Conservation (phyloP, 2,329 filamentous ascomycete species). For the Raffaelea arxii region DNA sequence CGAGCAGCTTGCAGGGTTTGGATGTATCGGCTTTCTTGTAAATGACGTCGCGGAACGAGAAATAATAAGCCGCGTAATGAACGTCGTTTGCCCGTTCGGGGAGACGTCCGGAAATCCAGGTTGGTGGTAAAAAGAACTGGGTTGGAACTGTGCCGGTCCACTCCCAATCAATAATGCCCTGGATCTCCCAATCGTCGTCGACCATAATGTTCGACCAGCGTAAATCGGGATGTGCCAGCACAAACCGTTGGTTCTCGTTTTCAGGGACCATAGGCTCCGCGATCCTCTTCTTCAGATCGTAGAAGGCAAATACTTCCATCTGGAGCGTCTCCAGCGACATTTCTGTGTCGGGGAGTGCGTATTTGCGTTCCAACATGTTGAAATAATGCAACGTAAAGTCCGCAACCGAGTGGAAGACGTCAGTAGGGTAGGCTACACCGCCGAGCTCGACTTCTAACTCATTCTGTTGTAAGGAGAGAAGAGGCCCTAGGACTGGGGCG, state of each 20-base stretch:
- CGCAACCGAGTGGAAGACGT: not conserved
- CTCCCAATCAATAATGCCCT: conserved; percentile 2
- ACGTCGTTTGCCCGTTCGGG: not conserved
- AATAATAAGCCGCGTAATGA: too few relatives aligned
- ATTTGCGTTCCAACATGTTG: too few relatives aligned
- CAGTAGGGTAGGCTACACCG: not conserved
- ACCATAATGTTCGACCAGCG: conserved; percentile 1
- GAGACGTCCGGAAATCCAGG: not conserved
- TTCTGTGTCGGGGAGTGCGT: too few relatives aligned
- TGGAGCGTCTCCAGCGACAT: too few relatives aligned
- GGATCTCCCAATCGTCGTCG: not conserved
- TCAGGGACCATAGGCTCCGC: not conserved
- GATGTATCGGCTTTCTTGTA: not conserved
- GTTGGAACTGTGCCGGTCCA: not conserved
- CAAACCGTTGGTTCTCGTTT: not conserved
- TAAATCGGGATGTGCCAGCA: not conserved
- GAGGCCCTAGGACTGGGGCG: not conserved
- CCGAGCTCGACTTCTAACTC: not conserved
- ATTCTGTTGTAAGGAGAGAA: too few relatives aligned
- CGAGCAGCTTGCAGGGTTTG: too few relatives aligned
- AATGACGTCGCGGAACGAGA: not conserved
- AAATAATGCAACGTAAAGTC: not conserved
- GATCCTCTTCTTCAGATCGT: too few relatives aligned
- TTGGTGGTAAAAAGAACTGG: conserved; percentile 1
- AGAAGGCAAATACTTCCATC: not conserved